Conservation (phyloP, 306 rosid species). For the Vigna unguiculata region DNA sequence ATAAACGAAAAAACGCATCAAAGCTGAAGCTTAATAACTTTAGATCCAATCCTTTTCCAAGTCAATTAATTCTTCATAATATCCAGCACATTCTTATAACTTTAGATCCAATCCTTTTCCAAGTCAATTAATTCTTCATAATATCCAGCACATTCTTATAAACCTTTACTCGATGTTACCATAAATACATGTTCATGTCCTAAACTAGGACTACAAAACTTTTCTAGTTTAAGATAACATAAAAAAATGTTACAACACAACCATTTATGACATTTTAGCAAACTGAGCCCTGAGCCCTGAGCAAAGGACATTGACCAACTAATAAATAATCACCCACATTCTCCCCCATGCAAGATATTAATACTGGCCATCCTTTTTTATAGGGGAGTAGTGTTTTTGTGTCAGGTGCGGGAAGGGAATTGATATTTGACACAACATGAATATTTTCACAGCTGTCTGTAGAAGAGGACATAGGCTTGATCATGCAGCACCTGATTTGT, state of each 20-base stretch:
- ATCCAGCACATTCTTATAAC: conserved; percentile 6
- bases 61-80: neutral
- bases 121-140: conserved; percentile 1
- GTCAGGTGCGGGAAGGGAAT: neutral
- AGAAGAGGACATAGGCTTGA: conserved; percentile 90
- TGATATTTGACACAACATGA: neutral
- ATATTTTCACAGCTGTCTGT: conserved; percentile 62
- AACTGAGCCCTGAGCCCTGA: conserved; percentile 20
- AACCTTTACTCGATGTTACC: conserved; percentile 26
- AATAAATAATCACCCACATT: conserved; percentile 22
- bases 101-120: conserved; percentile 18
- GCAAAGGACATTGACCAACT: conserved; percentile 27
- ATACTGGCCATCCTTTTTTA: conserved; percentile 17
- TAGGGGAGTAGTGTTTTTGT: neutral
- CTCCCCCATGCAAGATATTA: conserved; percentile 29
- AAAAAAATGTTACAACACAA: conserved; percentile 42
- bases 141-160: conserved; percentile 11
- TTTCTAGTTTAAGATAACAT: neutral
- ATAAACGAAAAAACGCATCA: neutral
- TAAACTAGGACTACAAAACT: conserved; percentile 46
- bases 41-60: conserved; percentile 27
- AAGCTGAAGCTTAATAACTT: neutral
- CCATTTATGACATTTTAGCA: conserved; percentile 36
- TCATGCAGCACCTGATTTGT: conserved; percentile 77
- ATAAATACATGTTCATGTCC: conserved; percentile 33